Base-by-base conservation (phyloP, 2,329 filamentous ascomycete genomes). In the Periconia sp. region DNA sequence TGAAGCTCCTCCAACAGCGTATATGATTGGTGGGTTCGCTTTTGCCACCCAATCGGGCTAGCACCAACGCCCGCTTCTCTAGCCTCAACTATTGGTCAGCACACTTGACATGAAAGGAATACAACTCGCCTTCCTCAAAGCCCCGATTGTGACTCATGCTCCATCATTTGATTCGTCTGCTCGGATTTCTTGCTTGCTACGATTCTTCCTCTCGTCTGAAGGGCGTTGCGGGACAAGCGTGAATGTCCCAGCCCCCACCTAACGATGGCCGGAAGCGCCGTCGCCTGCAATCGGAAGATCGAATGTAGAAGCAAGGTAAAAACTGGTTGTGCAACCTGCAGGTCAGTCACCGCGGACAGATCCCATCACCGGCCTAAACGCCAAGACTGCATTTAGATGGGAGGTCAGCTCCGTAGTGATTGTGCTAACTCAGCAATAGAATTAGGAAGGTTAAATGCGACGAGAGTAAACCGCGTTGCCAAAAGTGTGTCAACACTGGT, bases 361-460 rank as follows among this genome's bases (percentile, higher is more conserved):
- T 32, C 35, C 29, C 18, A 36, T 38, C 32, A 13, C 35, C 31
- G 8, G 21, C 34, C 36, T 38, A n/a, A n/a, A 23, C 22, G 13
- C 30, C 31, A 32, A 39, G 18, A 29, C 2, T 30, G 21, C 15
- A 18, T 22, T 41, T 38, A 34, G 16, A 41, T 24, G 21, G 37
- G 23, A 36, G 23, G 23, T 26, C 18, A 23, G n/a, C 36, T 32
- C 11, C 22, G 28, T 11, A 48, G 19, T 32, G 17, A 40, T 30
- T 46, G 13, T 44, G 34, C 49, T 53, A 13, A 56, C 12, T 33
- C n/a, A 36, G 28, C 31, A 25, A 49, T 36, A 57, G 53, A 47
- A 54, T 38, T 29, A 46, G 54, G 36, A 57, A 50, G 36, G 30
- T 55, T 32, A 54, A 55, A 52, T 55, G 54, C 36, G 54, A 56